Base-by-base conservation (phyloP, 495 filamentous ascomycete species). In the Tuber umbilicatum region DNA sequence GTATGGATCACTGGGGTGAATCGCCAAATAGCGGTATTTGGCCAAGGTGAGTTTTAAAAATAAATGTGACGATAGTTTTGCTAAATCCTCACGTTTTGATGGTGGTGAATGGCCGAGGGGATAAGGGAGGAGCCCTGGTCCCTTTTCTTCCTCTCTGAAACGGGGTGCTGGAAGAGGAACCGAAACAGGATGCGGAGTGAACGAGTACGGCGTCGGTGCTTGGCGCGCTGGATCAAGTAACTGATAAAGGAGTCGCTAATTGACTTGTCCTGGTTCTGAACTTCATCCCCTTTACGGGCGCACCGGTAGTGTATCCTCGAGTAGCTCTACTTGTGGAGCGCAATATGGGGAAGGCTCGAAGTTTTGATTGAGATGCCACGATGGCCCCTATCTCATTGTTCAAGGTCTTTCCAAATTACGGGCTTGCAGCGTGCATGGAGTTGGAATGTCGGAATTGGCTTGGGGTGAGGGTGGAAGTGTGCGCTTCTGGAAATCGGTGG, bases 1-100 rank as follows among this genome's bases (percentile, higher is more conserved):
- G 55, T 19, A 64, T 64, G 55, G 50, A 60, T 60, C n/a, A 31
- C 12, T 60, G 50, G 55, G 55, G 27, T 17, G 55, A 64, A 64
- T 64, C 27, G 55, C 14, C 12, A 64, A 19, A 35, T 64, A 35
- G 10, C 27, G 27, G 27, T 64, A 35, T 35, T 35, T 35, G 27
- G 55, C 12, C 3, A 64, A 64, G 27, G 27, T 31, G 55, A 17
- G 31, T 64, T 17, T 17, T 64, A 31, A 35, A 64, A 64, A 64
- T 64, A 64, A 64, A 64, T 64, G 27, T 64, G 55, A 64, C 55
- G 55, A 64, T 64, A 64, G 27, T 14, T 14, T 64, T 64, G 55
- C 12, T 35, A 16, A 35, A 35, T 64, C 35, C 55, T 64, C 55
- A 64, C 27, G 55, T 64, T 64, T 60, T 35, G 2, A 64, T 64